phyloP scores from a whole-genome alignment of 306 rosid genomes.

The Gleditsia sinensis region DNA sequence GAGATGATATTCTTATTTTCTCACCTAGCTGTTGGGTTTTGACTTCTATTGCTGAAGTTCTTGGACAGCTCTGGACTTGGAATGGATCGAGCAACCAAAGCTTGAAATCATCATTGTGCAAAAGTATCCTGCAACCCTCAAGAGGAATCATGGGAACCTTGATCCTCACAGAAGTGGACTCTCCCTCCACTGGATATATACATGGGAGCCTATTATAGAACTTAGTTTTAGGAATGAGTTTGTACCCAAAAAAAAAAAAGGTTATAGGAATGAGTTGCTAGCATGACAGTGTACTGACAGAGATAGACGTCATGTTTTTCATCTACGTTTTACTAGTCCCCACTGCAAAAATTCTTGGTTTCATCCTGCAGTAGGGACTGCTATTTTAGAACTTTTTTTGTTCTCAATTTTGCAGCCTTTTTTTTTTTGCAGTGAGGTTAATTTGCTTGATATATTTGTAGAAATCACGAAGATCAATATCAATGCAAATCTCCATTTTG shows the following conservation, averaged over 20 bases:
- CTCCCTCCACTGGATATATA: slow-evolving; percentile 26
- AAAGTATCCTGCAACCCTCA: slow-evolving; percentile 22
- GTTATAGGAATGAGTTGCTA: slow-evolving; percentile 28
- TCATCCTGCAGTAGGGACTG: slow-evolving; percentile 13
- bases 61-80: slow-evolving; percentile 24
- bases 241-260: no score
- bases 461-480: slow-evolving; percentile 1
- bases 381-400: neutral
- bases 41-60: neutral
- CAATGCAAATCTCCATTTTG: slow-evolving; percentile 19
- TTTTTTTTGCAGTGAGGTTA: slow-evolving; percentile 9
- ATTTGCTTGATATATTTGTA: slow-evolving; percentile 15
- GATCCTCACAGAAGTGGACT: slow-evolving; percentile 25
- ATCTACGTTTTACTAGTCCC: neutral
- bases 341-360: neutral
- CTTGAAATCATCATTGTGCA: slow-evolving; percentile 23
- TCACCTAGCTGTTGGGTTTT: slow-evolving; percentile 37
- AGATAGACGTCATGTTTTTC: slow-evolving; percentile 9
- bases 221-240: slow-evolving; percentile 27
- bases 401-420: slow-evolving; percentile 27
- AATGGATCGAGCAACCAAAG: slow-evolving; percentile 14
- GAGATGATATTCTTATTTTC: slow-evolving; percentile 33
- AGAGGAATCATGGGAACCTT: slow-evolving; percentile 37
- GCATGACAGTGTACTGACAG: slow-evolving; percentile 19
- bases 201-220: slow-evolving; percentile 20